These are phyloP conservation scores for Zygosaccharomyces pseudobailii DNA, from an alignment of 1,139 yeast genomes.

Conservation along the genomic window DNA sequence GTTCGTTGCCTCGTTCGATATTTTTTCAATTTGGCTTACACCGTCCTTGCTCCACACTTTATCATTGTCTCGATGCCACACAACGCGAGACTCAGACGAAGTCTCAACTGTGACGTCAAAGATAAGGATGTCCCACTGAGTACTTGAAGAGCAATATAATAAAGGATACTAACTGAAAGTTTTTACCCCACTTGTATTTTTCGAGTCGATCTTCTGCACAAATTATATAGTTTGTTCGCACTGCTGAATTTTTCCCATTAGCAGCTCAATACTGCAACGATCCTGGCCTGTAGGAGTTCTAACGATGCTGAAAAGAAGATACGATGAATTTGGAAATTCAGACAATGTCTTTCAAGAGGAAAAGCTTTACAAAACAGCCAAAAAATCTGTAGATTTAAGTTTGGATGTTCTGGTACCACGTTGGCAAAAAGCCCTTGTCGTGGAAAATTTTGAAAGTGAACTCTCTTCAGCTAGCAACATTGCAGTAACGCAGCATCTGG, in stretches of 20 bases:
- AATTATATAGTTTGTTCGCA: too few relatives aligned
- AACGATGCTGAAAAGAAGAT: constrained; percentile 9
- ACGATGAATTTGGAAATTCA: constrained; percentile 6
- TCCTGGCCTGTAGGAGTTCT: neutral
- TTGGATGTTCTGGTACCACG: constrained; percentile 38
- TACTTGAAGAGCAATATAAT: neutral
- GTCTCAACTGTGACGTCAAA: neutral
- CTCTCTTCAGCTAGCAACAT: constrained; percentile 18
- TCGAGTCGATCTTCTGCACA: neutral
- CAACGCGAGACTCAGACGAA: neutral
- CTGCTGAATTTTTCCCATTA: too few relatives aligned
- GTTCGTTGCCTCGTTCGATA: neutral
- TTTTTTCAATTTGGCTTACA: neutral
- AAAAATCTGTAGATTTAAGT: constrained; percentile 48
- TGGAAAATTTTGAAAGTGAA: constrained; percentile 31
- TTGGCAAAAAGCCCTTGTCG: constrained; percentile 28
- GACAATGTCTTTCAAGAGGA: constrained; percentile 27
- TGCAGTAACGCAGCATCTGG: constrained; percentile 25
- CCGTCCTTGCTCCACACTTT: neutral
- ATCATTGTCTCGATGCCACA: constrained; percentile 3
- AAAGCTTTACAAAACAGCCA: constrained; percentile 33
- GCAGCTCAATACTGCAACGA: neutral
- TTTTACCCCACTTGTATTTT: neutral
- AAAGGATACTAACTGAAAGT: neutral
- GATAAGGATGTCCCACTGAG: neutral